Evolutionary conservation across 1,284 basidiomycete genomes (phyloP), one percentile per base, ranked within the genome.

Genomic region (Malassezia vespertilionis): DNA sequence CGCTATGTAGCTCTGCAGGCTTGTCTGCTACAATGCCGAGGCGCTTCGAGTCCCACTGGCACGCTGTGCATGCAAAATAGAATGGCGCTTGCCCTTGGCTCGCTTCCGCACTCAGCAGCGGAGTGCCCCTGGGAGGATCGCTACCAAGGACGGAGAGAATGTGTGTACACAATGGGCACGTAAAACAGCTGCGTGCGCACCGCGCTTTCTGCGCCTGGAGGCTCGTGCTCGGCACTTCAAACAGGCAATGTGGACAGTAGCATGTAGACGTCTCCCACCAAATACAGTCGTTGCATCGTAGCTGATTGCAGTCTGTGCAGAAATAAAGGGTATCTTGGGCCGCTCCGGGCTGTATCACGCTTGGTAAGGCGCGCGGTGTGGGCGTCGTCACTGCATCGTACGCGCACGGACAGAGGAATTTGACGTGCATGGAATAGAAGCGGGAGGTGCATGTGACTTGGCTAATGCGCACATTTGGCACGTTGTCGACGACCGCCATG

Each of bases 221-320:
- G 63, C 86, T 91, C 2, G 93, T 89, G 62, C 83, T 86, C 0
- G 91, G 93, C 4, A 97, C 91, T 64, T 97, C 93, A 71, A 97
- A 97, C n/a, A 96, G 76, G 71, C 93, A 99, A 71, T 91, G 90
- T 18, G 93, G 93, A 67, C 93, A 99, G 71, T 86, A 96, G 73
- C 95, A 96, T 43, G 85, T 86, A 65, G 86, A 86, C 66, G 96
- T 83, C 77, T 99, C 93, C 41, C 86, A 75, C 4, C 82, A 79
- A 7, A 93, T 85, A 63, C 93, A 97, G 57, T 82, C 79, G 65
- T 90, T 84, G 69, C 93, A 99, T 44, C 89, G 76, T 33, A 97
- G 80, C 2, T 84, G 82, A 71, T 96, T 89, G 73, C 93, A 99
- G 76, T 96, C 91, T 72, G 95, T 90, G 72, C 93, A 99, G 72